Evolutionary conservation across 352 stramenopile species (phyloP).

Genomic region (Phytophthora aleatoria): DNA sequence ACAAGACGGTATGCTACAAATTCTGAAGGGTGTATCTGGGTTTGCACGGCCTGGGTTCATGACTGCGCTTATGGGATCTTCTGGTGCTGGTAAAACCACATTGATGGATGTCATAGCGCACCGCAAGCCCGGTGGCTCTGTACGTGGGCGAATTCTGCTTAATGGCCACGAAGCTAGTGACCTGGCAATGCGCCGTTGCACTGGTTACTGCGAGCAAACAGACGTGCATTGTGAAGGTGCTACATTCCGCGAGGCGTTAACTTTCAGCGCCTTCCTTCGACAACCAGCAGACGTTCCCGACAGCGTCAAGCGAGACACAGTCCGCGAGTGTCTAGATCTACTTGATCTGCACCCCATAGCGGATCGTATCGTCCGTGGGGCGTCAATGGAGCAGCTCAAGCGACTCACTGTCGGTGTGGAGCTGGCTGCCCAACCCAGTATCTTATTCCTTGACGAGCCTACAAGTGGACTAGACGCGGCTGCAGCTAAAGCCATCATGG

Average conservation of each 20-base stretch:
- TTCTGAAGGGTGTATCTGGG: conserved; percentile 28
- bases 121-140: conserved; percentile 39
- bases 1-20: conserved; percentile 23
- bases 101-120: conserved; percentile 47
- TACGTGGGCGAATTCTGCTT: conserved; percentile 53
- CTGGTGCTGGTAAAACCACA: conserved; percentile 46
- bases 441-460: conserved; percentile 63
- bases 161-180: conserved; percentile 55
- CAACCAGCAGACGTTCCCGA: conserved; percentile 42
- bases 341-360: conserved; percentile 70
- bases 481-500: conserved; percentile 69
- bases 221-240: conserved; percentile 51
- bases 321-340: conserved; percentile 85
- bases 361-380: conserved; percentile 42
- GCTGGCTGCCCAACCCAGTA: conserved; percentile 48
- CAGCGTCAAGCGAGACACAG: conserved; percentile 42
- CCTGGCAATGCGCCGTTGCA: conserved; percentile 49
- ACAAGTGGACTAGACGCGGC: conserved; percentile 75
- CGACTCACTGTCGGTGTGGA: conserved; percentile 56
- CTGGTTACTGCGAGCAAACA: conserved; percentile 62
- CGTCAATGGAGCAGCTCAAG: conserved; percentile 60
- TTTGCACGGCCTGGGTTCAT: conserved; percentile 38
- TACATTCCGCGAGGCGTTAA: conserved; percentile 90
- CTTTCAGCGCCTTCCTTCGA: conserved; percentile 88
- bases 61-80: conserved; percentile 65